Evolutionary conservation across 768 basidiomycete species (phyloP), one percentile per base, ranked within the genome.

Genomic region (Panaeolus cyanescens): DNA sequence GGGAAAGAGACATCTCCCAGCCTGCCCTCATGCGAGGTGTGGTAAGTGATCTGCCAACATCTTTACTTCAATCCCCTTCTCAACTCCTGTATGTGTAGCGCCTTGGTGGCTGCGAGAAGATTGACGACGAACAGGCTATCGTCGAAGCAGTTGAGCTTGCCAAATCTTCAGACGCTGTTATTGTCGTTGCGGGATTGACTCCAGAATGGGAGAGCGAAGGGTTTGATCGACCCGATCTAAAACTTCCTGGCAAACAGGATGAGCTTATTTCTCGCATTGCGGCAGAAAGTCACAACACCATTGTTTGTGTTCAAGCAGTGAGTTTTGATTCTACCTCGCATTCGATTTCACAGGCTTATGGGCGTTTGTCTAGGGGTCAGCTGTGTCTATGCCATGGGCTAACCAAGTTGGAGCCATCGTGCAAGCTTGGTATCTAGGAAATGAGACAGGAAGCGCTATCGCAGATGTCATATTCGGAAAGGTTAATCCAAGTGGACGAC

Each of bases 181-280:
- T 88, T 65, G 77, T 85, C 64, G 77, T 89, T 61, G 83, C 74
- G 10, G 89, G 90, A 4, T 76, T 90, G 20, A 85, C 85, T 31
- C 83, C 85, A 0, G 87, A 92, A 72, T 91, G 87, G 86, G 89
- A 92, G 74, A 85, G 84, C 62, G 90, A 91, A 72, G 88, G 88
- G 7, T 90, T 88, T 65, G 90, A 92, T 65, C 76, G 90, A 33
- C 84, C 84, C 12, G 80, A 83, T 1, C 75, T 92, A 25, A 72
- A 79, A 50, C 76, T 90, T 67, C 89, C 89, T 45, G 83, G 85
- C 4, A 69, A 75, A 13, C 84, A 86, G 64, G 81, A 90, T 68
- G 85, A 89, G 68, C 72, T 88, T 6, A 85, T 90, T 57, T 60
- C 70, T 4, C 75, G 77, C 42, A 67, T 91, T 13, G 80, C 80